Evolutionary conservation across 1,284 basidiomycete genomes (phyloP).

Genomic region (Rhizoctonia solani): DNA sequence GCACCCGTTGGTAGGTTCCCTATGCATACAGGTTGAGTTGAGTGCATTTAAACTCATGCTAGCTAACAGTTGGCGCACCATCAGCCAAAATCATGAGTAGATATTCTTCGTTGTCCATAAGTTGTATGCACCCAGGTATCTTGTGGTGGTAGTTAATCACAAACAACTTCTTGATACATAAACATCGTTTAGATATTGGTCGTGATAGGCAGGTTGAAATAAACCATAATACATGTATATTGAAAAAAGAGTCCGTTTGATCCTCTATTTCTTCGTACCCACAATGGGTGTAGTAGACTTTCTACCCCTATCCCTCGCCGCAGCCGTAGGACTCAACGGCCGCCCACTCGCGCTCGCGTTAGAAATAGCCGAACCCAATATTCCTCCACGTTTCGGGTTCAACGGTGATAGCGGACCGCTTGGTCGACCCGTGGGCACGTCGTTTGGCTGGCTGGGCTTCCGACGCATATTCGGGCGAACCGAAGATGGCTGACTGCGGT

Average conservation of each 20-base stretch:
- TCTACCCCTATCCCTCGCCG: slow-evolving; percentile 21
- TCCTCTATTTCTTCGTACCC: slow-evolving; percentile 10
- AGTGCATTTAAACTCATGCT: background rate
- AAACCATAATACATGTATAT: no score
- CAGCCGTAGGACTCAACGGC: slow-evolving; percentile 24
- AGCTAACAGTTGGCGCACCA: slow-evolving; percentile 41
- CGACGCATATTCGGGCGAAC: background rate
- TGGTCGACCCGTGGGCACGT: slow-evolving; percentile 1
- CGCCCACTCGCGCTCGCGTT: background rate
- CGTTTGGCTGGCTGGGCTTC: slow-evolving; percentile 18
- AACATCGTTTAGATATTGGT: background rate
- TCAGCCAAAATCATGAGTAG: slow-evolving; percentile 75
- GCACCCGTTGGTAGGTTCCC: slow-evolving; percentile 85
- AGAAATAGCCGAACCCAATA: slow-evolving; percentile 28
- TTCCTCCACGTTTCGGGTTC: slow-evolving; percentile 30
- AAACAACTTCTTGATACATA: no score
- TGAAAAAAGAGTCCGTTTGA: no score
- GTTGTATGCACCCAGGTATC: background rate
- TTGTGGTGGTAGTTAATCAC: background rate
- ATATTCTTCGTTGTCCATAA: slow-evolving; percentile 48
- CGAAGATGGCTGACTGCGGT: background rate
- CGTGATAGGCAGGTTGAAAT: background rate
- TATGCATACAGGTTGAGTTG: background rate
- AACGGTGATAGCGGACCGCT: slow-evolving; percentile 34
- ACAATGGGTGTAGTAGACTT: slow-evolving; percentile 1